These are phyloP conservation scores for Elymus sibiricus DNA, from an alignment of 176 grass and related monocot species.

Conservation along the genomic window DNA sequence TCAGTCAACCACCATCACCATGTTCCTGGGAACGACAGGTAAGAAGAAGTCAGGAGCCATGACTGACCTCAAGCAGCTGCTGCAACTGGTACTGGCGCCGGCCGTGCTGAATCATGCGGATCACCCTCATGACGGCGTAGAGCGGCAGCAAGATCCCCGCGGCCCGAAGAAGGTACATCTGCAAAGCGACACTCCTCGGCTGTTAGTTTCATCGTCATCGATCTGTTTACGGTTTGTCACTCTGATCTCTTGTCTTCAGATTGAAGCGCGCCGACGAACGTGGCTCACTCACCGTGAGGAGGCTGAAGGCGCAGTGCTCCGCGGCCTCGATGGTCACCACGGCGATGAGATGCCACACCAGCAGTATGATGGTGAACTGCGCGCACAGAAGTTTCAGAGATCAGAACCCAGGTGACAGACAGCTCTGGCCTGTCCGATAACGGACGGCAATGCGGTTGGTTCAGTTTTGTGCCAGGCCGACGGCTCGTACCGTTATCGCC, in stretches of 20 bases:
- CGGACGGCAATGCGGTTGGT: not conserved
- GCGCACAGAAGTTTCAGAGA: not conserved
- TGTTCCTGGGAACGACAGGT: not conserved
- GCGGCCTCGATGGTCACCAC: constrained; percentile 38
- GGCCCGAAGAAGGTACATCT: constrained; percentile 59
- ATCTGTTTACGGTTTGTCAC: not conserved
- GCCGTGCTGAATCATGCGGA: constrained; percentile 43
- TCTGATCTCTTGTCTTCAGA: not conserved
- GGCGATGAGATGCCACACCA: constrained; percentile 60
- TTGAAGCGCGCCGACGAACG: not conserved
- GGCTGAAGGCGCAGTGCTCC: constrained; percentile 41
- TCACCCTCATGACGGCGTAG: constrained; percentile 49
- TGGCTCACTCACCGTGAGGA: constrained; percentile 53
- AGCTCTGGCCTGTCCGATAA: not conserved
- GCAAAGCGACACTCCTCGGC: not conserved
- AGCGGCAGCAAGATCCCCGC: constrained; percentile 67
- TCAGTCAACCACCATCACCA: not conserved
- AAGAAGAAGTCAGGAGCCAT: not conserved
- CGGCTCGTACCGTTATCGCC: constrained; percentile 42
- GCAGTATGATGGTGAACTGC: constrained; percentile 63
- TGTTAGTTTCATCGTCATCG: constrained; percentile 2
- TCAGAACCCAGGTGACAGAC: constrained; percentile 5
- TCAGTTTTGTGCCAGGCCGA: not conserved
- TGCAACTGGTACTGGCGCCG: constrained; percentile 41
- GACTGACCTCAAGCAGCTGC: constrained; percentile 48